Evolutionary conservation across 1,139 yeast species (phyloP).

Genomic region (Taiozyma onychis): DNA sequence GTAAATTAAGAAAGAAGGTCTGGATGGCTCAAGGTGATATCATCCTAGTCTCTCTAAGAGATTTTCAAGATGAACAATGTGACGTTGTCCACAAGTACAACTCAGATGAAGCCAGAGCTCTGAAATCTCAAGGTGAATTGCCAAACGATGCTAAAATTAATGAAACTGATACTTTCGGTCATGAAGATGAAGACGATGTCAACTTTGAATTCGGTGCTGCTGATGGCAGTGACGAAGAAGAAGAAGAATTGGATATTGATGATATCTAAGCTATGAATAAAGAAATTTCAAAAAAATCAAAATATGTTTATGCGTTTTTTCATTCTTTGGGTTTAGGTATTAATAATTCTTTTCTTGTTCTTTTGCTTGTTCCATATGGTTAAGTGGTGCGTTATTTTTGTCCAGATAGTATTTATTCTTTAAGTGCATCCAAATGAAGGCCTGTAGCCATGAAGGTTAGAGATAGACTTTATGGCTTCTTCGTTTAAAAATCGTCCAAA

Average conservation of each 20-base stretch:
- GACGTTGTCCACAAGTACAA: conserved; percentile 96
- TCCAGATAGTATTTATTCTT: background rate
- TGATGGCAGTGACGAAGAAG: conserved; percentile 71
- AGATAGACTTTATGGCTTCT: background rate
- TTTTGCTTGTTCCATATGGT: background rate
- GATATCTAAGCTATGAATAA: conserved; percentile 46
- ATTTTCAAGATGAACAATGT: conserved; percentile 97
- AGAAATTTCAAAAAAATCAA: background rate
- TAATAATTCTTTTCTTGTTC: background rate
- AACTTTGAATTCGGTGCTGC: conserved; percentile 98
- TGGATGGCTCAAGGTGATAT: conserved; percentile 99
- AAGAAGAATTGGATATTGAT: conserved; percentile 74
- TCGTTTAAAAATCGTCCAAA: background rate
- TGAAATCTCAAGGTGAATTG: conserved; percentile 93
- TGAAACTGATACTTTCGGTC: conserved; percentile 96
- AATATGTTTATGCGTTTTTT: conserved; percentile 2
- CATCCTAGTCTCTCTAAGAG: conserved; percentile 91
- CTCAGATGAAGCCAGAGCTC: conserved; percentile 96
- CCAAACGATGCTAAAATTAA: conserved; percentile 96
- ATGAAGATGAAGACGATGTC: conserved; percentile 95
- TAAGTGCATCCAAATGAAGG: background rate
- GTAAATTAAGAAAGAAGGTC: conserved; percentile 97
- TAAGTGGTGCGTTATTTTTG: background rate
- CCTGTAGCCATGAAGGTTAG: background rate
- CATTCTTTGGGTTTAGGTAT: background rate